Conservation (phyloP, 257 asterid species). For the Solanum piurae region DNA sequence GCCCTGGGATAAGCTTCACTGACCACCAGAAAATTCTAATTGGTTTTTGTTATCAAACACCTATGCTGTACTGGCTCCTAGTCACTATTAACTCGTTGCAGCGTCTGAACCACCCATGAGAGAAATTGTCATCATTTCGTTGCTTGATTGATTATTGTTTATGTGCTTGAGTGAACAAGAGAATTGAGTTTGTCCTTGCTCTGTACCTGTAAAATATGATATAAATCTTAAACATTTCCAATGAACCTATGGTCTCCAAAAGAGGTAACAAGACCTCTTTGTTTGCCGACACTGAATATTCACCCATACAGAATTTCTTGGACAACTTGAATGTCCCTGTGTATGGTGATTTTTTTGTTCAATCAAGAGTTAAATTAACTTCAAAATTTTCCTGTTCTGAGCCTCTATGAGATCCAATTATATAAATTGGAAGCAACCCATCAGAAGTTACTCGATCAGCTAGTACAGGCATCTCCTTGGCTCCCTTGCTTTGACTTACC, state of each 20-base stretch:
- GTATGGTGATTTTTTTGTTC: neutral
- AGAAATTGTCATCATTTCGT: neutral
- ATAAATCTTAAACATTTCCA: neutral
- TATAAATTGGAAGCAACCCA: neutral
- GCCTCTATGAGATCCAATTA: neutral
- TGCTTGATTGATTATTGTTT: neutral
- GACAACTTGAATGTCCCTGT: neutral
- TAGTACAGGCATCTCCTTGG: neutral
- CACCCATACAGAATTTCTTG: neutral
- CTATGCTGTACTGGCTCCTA: neutral
- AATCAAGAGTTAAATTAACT: neutral
- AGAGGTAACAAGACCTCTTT: neutral
- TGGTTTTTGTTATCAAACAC: neutral
- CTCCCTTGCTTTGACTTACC: neutral
- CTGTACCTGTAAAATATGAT: neutral
- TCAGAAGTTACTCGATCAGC: neutral
- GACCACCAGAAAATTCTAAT: neutral
- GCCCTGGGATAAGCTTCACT: neutral
- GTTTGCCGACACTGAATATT: neutral
- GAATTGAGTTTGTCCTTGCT: neutral
- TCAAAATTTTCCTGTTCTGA: neutral
- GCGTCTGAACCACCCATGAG: neutral
- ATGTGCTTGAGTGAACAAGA: neutral
- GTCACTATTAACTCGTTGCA: neutral
- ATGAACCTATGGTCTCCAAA: neutral